These are phyloP conservation scores for Penicillium crystallinum DNA, from an alignment of 495 filamentous ascomycete genomes.

Conservation along the genomic window DNA sequence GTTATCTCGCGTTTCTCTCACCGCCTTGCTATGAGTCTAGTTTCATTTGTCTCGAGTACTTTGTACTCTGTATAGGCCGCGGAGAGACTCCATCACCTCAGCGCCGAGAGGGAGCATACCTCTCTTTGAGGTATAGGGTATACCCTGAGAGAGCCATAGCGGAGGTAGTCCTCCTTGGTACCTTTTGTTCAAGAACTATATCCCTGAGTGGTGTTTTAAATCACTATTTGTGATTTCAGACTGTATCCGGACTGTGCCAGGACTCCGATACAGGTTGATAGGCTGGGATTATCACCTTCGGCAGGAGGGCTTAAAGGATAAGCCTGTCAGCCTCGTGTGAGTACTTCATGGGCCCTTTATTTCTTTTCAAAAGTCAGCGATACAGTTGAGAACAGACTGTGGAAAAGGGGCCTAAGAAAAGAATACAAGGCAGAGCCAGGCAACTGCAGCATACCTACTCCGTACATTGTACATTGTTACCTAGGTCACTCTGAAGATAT, in stretches of 20 bases:
- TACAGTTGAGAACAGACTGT: neutral
- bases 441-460: neutral
- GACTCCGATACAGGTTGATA: neutral
- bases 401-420: neutral
- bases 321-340: neutral
- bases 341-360: neutral
- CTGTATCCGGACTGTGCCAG: neutral
- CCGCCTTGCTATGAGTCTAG: conserved; percentile 1
- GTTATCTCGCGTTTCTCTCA: conserved; percentile 7
- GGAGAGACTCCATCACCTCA: neutral
- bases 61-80: neutral
- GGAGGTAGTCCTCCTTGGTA: no score
- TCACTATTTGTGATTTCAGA: neutral
- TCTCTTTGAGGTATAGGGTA: neutral
- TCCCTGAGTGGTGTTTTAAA: neutral
- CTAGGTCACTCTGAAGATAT: neutral
- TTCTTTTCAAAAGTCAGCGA: neutral
- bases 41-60: neutral
- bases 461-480: neutral
- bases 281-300: neutral
- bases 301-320: neutral
- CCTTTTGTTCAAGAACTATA: neutral
- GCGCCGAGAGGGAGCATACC: neutral
- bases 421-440: neutral
- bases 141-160: neutral